Base-by-base conservation (phyloP, 805 yeast species). In the Yarrowia yakushimensis region DNA sequence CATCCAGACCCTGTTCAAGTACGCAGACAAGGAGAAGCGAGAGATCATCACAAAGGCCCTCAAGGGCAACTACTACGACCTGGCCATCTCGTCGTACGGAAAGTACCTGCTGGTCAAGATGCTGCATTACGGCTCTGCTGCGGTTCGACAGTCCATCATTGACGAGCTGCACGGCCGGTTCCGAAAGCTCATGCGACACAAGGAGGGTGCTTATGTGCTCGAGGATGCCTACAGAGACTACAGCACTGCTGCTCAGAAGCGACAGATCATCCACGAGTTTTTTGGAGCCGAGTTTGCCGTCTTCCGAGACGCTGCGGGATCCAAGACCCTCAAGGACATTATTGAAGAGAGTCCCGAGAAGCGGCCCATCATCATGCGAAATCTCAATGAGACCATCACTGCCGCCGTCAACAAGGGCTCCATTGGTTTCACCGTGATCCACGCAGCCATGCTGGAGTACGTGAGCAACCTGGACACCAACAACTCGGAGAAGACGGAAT, bases 161-260 rank as follows among this genome's bases (percentile, higher is more conserved):
- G 81, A 86, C 70, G 97, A 91, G 76, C 80, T 93, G 67, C 96
- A 91, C 71, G 99, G 99, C 55, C 86, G 86, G 69, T 82, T 90
- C 70, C 82, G 97, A 73, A 93, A 90, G 76, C 79, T 93, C 64
- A 90, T 93, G 94, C 85, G 96, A 79, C 97, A 93, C 77, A 87
- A 88, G 77, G 98, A 93, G 80, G 99, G 97, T 76, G 98, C 98
- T 13, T 91, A 93, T 70, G 98, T 93, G 39, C 91, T 92, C 67
- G 98, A 93, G 76, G 99, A 93, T 79, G 79, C 90, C 70, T 93
- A 80, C 72, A 89, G 90, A 23, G 82, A 91, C 63, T 93, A 92
- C 74, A 84, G 97, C 11, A 84, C 90, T 23, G 82, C 87, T 30
- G 89, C 86, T 66, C 98, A 93, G 76, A 88, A 84, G 74, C 83